Conservation (phyloP, 148 eudicot genomes). For the Drosera capensis region DNA sequence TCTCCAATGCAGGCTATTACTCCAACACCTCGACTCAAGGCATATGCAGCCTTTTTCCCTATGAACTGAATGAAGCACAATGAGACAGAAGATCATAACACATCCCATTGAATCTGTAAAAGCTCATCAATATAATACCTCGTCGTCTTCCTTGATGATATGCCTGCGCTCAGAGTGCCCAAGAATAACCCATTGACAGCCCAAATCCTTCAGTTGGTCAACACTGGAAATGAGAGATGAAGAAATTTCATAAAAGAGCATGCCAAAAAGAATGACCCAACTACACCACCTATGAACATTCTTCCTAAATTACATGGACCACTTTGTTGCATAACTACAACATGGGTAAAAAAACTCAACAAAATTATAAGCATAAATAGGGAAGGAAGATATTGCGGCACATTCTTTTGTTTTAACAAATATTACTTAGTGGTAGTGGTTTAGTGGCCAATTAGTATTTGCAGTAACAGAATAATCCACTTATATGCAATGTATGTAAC, state of each 20-base stretch:
- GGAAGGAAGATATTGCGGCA: background rate
- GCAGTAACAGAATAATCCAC: too few relatives aligned
- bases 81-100: conserved; percentile 8
- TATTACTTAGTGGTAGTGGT: too few relatives aligned
- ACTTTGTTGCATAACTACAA: too few relatives aligned
- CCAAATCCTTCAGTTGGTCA: conserved; percentile 79
- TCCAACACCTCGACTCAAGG: conserved; percentile 71
- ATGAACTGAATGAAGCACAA: conserved; percentile 48
- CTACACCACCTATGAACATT: too few relatives aligned
- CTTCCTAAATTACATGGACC: too few relatives aligned
- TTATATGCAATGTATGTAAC: too few relatives aligned
- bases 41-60: conserved; percentile 92
- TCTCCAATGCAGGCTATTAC: conserved; percentile 95
- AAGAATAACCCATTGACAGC: conserved; percentile 93
- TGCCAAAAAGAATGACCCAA: too few relatives aligned
- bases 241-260: background rate
- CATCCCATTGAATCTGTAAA: background rate
- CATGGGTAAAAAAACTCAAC: too few relatives aligned
- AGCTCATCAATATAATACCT: conserved; percentile 21
- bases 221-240: conserved; percentile 27
- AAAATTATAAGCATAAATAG: background rate
- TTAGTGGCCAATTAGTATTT: too few relatives aligned
- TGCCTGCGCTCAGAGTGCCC: conserved; percentile 96
- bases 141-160: conserved; percentile 67
- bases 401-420: too few relatives aligned